These are phyloP conservation scores for Iris pallida DNA, from an alignment of 116 monocot genomes.

Conservation along the genomic window DNA sequence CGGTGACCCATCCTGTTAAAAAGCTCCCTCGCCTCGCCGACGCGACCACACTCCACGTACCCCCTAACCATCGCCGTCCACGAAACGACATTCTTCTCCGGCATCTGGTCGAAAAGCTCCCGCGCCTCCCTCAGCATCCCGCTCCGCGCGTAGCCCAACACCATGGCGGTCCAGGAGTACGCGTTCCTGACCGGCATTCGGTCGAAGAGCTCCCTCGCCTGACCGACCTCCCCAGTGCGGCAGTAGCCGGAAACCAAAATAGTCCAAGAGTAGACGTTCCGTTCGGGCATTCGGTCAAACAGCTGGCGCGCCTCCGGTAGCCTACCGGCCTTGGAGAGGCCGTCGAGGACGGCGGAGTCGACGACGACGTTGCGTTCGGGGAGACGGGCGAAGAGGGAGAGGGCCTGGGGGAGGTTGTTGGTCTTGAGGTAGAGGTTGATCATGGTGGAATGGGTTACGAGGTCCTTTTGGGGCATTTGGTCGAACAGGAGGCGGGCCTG, in stretches of 20 bases:
- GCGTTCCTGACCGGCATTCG: conserved; percentile 42
- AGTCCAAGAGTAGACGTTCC: conserved; percentile 46
- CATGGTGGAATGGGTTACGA: conserved; percentile 32
- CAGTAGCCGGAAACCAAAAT: conserved; percentile 37
- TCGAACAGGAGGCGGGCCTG: conserved; percentile 36
- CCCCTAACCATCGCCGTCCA: conserved; percentile 50
- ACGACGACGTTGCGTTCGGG: conserved; percentile 27
- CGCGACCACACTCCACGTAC: conserved; percentile 15
- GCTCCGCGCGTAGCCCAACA: conserved; percentile 36
- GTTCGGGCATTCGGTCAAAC: conserved; percentile 29
- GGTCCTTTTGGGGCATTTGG: conserved; percentile 29
- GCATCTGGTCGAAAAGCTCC: conserved; percentile 35
- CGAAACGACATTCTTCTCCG: conserved; percentile 37
- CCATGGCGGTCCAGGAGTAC: conserved; percentile 42
- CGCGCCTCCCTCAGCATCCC: conserved; percentile 24
- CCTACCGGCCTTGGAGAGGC: conserved; percentile 27
- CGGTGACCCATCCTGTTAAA: conserved; percentile 34
- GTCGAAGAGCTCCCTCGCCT: conserved; percentile 32
- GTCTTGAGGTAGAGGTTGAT: conserved; percentile 27
- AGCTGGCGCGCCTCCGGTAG: conserved; percentile 19
- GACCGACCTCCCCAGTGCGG: conserved; percentile 1
- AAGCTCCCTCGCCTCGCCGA: conserved; percentile 19
- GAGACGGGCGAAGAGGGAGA: conserved; percentile 16
- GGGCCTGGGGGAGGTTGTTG: conserved; percentile 23
- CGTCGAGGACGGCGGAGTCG: conserved; percentile 40